phyloP scores from a whole-genome alignment of 495 filamentous ascomycete genomes.

The Tetracladium setigerum region DNA sequence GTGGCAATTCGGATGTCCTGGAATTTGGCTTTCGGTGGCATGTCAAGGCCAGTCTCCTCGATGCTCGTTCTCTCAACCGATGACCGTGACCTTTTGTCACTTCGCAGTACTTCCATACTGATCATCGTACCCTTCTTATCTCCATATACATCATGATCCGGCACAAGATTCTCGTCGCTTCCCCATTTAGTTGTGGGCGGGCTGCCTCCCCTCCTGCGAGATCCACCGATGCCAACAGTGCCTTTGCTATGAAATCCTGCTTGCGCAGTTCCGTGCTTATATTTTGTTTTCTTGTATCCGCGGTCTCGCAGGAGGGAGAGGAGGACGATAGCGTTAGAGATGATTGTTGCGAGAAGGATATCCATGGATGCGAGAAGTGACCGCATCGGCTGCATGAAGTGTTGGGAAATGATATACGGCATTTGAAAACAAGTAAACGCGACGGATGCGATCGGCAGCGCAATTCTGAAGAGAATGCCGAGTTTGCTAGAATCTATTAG shows the following conservation, averaged over 20 bases:
- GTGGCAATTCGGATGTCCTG: conserved; percentile 12
- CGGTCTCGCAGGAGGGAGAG: conserved; percentile 73
- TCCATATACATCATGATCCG: conserved; percentile 26
- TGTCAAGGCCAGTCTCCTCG: background rate
- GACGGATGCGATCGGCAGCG: conserved; percentile 12
- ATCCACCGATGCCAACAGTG: conserved; percentile 4
- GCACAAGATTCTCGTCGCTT: conserved; percentile 70
- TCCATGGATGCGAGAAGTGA: conserved; percentile 73
- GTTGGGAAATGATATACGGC: conserved; percentile 50
- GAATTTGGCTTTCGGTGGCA: conserved; percentile 5
- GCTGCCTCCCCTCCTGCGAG: conserved; percentile 34
- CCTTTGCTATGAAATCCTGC: background rate
- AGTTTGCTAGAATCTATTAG: conserved; percentile 11
- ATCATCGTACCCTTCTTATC: background rate
- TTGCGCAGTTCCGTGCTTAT: conserved; percentile 37
- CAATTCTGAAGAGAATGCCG: conserved; percentile 9
- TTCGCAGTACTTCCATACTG: background rate
- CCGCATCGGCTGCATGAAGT: conserved; percentile 61
- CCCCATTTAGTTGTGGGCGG: conserved; percentile 53
- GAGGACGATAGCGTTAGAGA: conserved; percentile 73
- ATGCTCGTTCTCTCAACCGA: background rate
- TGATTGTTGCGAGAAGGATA: conserved; percentile 63
- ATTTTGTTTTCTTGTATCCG: conserved; percentile 70
- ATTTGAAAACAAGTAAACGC: conserved; percentile 43
- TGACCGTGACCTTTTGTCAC: background rate